Conservation (phyloP, 2,329 filamentous ascomycete species). For the Phoma sp. region DNA sequence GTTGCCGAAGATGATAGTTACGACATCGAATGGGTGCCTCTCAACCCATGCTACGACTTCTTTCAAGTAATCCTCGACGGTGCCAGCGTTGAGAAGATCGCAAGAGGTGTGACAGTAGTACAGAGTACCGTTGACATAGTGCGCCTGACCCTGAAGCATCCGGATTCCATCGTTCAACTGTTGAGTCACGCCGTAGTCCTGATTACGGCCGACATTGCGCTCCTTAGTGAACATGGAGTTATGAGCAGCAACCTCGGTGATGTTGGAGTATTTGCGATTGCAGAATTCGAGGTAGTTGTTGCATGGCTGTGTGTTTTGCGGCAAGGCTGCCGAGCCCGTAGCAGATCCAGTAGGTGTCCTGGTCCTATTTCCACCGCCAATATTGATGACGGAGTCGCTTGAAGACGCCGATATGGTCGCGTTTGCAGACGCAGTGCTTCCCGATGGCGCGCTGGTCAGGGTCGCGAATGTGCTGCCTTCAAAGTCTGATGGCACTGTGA, state of each 20-base stretch:
- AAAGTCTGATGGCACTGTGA: conserved; percentile 39
- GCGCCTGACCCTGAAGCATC: conserved; percentile 65
- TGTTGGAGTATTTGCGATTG: conserved; percentile 48
- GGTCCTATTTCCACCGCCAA: conserved; percentile 38
- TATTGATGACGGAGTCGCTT: conserved; percentile 32
- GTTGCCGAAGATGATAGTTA: conserved; percentile 88
- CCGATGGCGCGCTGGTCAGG: conserved; percentile 21
- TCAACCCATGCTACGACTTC: conserved; percentile 76
- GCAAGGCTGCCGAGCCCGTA: conserved; percentile 33
- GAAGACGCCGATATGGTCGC: conserved; percentile 25
- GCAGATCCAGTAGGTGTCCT: conserved; percentile 28
- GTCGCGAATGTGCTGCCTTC: conserved; percentile 36
- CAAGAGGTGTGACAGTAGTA: conserved; percentile 90
- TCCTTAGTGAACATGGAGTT: conserved; percentile 45
- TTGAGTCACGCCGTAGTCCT: conserved; percentile 44
- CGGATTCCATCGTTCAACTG: conserved; percentile 51
- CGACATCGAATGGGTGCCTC: conserved; percentile 81
- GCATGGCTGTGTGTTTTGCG: conserved; percentile 51
- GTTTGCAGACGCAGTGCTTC: conserved; percentile 29
- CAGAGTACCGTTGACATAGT: conserved; percentile 63
- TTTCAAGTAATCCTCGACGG: conserved; percentile 75
- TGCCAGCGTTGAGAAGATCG: conserved; percentile 81
- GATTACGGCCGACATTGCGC: conserved; percentile 46
- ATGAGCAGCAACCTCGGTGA: conserved; percentile 51
- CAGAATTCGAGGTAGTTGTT: conserved; percentile 51